phyloP scores from a whole-genome alignment of 192 early-diverging fungal genomes.

The Spinellus fusiger region DNA sequence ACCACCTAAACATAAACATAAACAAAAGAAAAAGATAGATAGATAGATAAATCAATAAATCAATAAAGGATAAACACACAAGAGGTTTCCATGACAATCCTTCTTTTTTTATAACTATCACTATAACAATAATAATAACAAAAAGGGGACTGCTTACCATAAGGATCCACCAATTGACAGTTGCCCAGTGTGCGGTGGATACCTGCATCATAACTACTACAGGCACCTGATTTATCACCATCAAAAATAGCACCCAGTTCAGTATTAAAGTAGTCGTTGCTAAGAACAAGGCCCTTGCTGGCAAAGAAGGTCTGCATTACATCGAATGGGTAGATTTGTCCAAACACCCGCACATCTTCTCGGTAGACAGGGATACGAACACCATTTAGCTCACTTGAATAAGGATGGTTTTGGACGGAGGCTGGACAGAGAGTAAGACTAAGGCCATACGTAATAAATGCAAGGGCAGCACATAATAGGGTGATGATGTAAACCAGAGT shows the following conservation, averaged over 20 bases:
- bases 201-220: neutral
- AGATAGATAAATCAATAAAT: too few species aligned
- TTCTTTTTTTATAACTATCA: neutral
- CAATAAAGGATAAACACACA: too few species aligned
- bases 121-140: too few species aligned
- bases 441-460: conserved; percentile 44
- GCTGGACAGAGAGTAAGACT: conserved; percentile 27
- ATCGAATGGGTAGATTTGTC: conserved; percentile 22
- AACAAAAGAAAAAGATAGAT: too few species aligned
- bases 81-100: too few species aligned
- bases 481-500: conserved; percentile 33
- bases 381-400: conserved; percentile 13
- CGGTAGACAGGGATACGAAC: conserved; percentile 8
- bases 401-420: conserved; percentile 5
- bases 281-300: conserved; percentile 11
- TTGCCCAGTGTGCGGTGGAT: neutral
- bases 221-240: conserved; percentile 15
- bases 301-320: conserved; percentile 19
- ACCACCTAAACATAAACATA: conserved; percentile 5
- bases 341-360: conserved; percentile 26
- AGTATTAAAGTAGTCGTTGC: conserved; percentile 23
- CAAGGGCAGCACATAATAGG: conserved; percentile 26
- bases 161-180: conserved; percentile 18
- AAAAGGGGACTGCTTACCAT: too few species aligned
- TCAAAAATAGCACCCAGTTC: conserved; percentile 32